Conservation (phyloP, 805 yeast genomes). For the Teunomyces cretensis region DNA sequence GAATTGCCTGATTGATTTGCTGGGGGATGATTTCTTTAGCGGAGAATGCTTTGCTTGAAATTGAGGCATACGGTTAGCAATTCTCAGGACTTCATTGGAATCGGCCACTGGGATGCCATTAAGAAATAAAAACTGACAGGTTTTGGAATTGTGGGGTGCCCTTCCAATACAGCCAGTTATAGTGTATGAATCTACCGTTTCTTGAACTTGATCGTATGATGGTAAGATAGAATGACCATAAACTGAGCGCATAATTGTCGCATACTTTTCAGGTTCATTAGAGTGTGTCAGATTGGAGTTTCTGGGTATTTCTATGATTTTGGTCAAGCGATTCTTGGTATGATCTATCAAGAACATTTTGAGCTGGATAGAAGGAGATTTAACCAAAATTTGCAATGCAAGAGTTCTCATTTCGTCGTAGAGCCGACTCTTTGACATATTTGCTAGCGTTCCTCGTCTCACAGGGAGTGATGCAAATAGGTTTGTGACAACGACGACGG, state of each 20-base stretch:
- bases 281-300: constrained; percentile 12
- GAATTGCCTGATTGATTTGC: background rate
- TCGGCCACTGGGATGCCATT: constrained; percentile 37
- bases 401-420: constrained; percentile 26
- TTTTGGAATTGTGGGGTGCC: constrained; percentile 29
- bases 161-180: constrained; percentile 43
- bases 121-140: constrained; percentile 45
- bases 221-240: constrained; percentile 26
- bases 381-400: constrained; percentile 27
- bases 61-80: background rate
- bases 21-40: background rate
- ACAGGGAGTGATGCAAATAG: constrained; percentile 48
- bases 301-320: background rate
- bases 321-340: background rate
- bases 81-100: background rate
- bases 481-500: constrained; percentile 35
- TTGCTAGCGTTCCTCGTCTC: constrained; percentile 28
- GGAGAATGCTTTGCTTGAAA: background rate
- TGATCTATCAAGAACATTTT: constrained; percentile 9
- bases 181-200: constrained; percentile 21
- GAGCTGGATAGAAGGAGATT: constrained; percentile 20
- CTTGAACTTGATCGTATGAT: constrained; percentile 24
- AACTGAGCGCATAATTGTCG: constrained; percentile 14
- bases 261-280: constrained; percentile 3
- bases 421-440: constrained; percentile 17